Conservation (phyloP, 164 flowering plant species). For the Magnolia changhungtana region DNA sequence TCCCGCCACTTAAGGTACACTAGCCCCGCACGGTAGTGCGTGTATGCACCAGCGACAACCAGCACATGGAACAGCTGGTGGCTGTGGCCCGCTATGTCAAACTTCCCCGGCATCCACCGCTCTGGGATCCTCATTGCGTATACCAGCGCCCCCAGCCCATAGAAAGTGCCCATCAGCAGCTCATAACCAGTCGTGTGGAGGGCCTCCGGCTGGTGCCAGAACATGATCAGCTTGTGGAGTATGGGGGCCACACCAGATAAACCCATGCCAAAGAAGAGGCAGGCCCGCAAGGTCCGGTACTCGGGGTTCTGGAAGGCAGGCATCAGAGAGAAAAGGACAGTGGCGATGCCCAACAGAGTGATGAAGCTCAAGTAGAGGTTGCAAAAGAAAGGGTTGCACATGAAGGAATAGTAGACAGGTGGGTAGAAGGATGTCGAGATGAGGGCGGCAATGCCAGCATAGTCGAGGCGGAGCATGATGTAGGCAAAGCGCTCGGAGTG, state of each 20-base stretch:
- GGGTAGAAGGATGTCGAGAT: slow-evolving; percentile 93
- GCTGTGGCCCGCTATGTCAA: slow-evolving; percentile 96
- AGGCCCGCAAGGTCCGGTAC: slow-evolving; percentile 59
- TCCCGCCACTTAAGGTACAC: slow-evolving; percentile 90
- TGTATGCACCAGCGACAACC: slow-evolving; percentile 88
- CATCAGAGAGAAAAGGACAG: slow-evolving; percentile 62
- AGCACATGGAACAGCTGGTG: slow-evolving; percentile 88
- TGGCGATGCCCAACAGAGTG: slow-evolving; percentile 65
- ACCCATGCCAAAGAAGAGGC: slow-evolving; percentile 90
- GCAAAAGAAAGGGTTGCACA: slow-evolving; percentile 89
- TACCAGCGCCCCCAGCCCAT: slow-evolving; percentile 77
- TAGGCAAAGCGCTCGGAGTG: slow-evolving; percentile 76
- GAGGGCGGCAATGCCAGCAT: slow-evolving; percentile 96
- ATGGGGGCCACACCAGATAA: slow-evolving; percentile 75
- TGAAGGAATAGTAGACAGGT: slow-evolving; percentile 91
- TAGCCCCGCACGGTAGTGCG: slow-evolving; percentile 85
- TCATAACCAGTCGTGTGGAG: slow-evolving; percentile 87
- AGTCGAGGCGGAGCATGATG: slow-evolving; percentile 90
- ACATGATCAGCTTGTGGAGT: slow-evolving; percentile 72
- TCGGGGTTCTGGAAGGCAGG: slow-evolving; percentile 86
- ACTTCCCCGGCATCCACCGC: slow-evolving; percentile 95
- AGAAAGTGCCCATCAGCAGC: slow-evolving; percentile 73
- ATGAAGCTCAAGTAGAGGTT: slow-evolving; percentile 81
- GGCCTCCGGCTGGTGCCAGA: slow-evolving; percentile 74
- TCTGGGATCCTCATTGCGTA: slow-evolving; percentile 90